A percentile compares a stretch with the other conserved stretches of the same genome.
These are phyloP conservation scores for Saksenaea oblongispora DNA, from an alignment of 371 early-diverging fungal genomes.

Conservation along the genomic window DNA sequence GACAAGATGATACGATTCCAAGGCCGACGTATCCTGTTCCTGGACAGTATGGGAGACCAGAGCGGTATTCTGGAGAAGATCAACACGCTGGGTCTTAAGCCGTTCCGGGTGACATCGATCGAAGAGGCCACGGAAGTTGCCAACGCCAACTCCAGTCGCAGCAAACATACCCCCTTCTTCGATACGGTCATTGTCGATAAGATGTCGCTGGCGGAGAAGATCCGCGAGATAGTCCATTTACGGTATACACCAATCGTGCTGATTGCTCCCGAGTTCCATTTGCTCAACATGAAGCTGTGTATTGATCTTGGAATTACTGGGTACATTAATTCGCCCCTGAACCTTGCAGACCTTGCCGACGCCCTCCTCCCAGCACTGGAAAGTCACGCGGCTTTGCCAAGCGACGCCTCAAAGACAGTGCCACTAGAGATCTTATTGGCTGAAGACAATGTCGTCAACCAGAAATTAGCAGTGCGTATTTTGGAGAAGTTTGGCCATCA, in stretches of 20 bases:
- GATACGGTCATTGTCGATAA: conserved; percentile 51
- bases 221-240: conserved; percentile 51
- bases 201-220: conserved; percentile 31
- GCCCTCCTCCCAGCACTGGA: conserved; percentile 70
- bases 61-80: conserved; percentile 23
- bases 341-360: conserved; percentile 57
- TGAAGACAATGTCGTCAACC: conserved; percentile 83
- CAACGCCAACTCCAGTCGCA: conserved; percentile 15
- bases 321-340: conserved; percentile 63
- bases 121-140: conserved; percentile 40
- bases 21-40: conserved; percentile 51
- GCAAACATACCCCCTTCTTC: conserved; percentile 27
- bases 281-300: conserved; percentile 61
- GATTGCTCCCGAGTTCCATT: conserved; percentile 42
- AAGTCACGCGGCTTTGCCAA: conserved; percentile 58
- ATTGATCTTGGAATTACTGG: conserved; percentile 69
- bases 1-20: conserved; percentile 50
- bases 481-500: conserved; percentile 73
- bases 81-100: conserved; percentile 17
- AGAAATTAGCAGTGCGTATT: conserved; percentile 72
- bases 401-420: conserved; percentile 46
- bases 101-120: conserved; percentile 27
- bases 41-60: conserved; percentile 38
- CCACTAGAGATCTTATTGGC: conserved; percentile 73
- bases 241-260: conserved; percentile 68